phyloP scores from a whole-genome alignment of 2,329 filamentous ascomycete genomes.

The Aotearoamyces nothofagi region DNA sequence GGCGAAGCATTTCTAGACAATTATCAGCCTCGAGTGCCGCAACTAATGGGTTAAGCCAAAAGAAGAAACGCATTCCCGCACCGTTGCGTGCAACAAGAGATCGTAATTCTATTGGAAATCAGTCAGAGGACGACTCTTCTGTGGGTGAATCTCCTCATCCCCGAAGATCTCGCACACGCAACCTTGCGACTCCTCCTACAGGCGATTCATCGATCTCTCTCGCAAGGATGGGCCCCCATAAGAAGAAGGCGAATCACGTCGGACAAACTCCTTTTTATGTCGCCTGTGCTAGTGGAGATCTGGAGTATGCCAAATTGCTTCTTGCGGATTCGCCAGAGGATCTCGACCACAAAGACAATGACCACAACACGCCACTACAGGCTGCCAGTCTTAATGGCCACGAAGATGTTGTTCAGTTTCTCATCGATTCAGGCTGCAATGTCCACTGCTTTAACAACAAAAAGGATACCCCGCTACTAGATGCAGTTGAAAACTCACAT shows the following conservation, averaged over 20 bases:
- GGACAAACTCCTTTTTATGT: slow-evolving; percentile 84
- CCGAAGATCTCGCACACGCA: slow-evolving; percentile 40
- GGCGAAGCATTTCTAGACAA: slow-evolving; percentile 50
- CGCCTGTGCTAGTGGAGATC: slow-evolving; percentile 73
- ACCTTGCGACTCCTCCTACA: slow-evolving; percentile 37
- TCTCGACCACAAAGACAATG: slow-evolving; percentile 79
- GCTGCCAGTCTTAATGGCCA: slow-evolving; percentile 82
- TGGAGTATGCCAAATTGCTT: slow-evolving; percentile 61
- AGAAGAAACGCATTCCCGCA: slow-evolving; percentile 45
- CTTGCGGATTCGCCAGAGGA: slow-evolving; percentile 72
- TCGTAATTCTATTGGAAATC: slow-evolving; percentile 41
- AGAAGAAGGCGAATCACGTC: slow-evolving; percentile 82
- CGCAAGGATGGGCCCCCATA: slow-evolving; percentile 55
- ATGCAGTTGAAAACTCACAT: slow-evolving; percentile 93
- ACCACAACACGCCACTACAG: slow-evolving; percentile 90
- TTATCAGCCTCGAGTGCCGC: slow-evolving; percentile 36
- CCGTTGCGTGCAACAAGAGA: slow-evolving; percentile 29
- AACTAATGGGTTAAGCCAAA: slow-evolving; percentile 36
- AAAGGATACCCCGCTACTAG: slow-evolving; percentile 85
- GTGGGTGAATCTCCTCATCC: slow-evolving; percentile 43
- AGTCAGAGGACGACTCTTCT: slow-evolving; percentile 54
- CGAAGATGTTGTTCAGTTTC: slow-evolving; percentile 71
- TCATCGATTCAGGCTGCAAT: slow-evolving; percentile 74
- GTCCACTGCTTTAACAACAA: slow-evolving; percentile 67
- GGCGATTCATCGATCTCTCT: slow-evolving; percentile 48